Evolutionary conservation across 768 basidiomycete genomes (phyloP).

Genomic region (Vararia minispora): DNA sequence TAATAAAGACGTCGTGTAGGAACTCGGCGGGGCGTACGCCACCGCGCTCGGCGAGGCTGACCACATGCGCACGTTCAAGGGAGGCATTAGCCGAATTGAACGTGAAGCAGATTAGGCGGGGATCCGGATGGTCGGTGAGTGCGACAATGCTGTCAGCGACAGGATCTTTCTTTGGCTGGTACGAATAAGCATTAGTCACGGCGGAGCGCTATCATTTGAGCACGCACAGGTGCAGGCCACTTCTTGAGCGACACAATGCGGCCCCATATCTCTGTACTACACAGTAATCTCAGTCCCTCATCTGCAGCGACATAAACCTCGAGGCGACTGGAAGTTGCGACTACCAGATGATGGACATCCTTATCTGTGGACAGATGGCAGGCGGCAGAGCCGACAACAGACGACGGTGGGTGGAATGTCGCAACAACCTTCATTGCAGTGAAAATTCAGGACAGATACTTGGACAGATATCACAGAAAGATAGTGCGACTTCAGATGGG

Average conservation of each 20-base stretch:
- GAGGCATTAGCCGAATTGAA: conserved; percentile 26
- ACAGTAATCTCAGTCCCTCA: conserved; percentile 50
- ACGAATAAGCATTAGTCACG: not conserved
- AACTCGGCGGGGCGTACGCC: conserved; percentile 62
- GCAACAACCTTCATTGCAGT: conserved; percentile 43
- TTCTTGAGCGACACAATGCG: conserved; percentile 45
- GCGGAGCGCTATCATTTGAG: not conserved
- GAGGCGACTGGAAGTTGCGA: conserved; percentile 55
- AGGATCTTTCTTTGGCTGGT: conserved; percentile 2
- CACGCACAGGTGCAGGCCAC: conserved; percentile 41
- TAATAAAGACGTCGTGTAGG: conserved; percentile 57
- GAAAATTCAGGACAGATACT: not conserved
- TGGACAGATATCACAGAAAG: not conserved
- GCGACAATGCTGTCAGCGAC: conserved; percentile 42
- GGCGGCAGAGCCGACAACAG: conserved; percentile 59
- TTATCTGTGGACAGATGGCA: conserved; percentile 42
- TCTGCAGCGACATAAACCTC: conserved; percentile 57
- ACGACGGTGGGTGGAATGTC: conserved; percentile 69
- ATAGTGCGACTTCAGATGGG: too few species aligned
- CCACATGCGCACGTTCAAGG: conserved; percentile 30
- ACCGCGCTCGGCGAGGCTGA: conserved; percentile 45
- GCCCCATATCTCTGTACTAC: conserved; percentile 58
- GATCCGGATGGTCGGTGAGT: conserved; percentile 68
- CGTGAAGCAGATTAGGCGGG: conserved; percentile 53
- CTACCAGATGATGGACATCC: conserved; percentile 50